These are phyloP conservation scores for Cutaneotrichosporon cutaneum DNA, from an alignment of 1,284 basidiomycete genomes.

Conservation along the genomic window DNA sequence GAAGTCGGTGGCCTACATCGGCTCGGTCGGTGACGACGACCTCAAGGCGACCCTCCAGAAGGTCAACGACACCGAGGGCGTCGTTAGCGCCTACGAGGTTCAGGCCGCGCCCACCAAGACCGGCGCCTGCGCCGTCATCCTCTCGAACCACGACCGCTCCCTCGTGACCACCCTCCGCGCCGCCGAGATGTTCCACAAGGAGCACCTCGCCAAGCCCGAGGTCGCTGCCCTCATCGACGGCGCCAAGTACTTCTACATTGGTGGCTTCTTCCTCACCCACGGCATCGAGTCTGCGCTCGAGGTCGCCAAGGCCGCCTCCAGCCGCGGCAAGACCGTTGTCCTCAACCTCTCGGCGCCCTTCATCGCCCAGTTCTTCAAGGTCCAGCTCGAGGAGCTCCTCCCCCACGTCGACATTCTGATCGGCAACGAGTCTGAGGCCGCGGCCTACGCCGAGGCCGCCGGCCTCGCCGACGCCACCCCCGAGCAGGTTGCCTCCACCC, in stretches of 20 bases:
- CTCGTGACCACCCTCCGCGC: slow-evolving; percentile 86
- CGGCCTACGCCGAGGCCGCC: slow-evolving; percentile 73
- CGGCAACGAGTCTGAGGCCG: slow-evolving; percentile 93
- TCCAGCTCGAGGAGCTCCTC: slow-evolving; percentile 74
- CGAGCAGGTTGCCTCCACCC: slow-evolving; percentile 65
- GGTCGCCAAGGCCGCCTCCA: slow-evolving; percentile 77
- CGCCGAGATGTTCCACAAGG: slow-evolving; percentile 82
- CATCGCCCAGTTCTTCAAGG: slow-evolving; percentile 91
- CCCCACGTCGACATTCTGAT: slow-evolving; percentile 83
- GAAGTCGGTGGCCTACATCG: slow-evolving; percentile 91
- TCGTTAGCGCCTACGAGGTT: slow-evolving; percentile 86
- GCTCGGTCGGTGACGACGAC: slow-evolving; percentile 89
- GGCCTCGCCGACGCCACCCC: slow-evolving; percentile 62
- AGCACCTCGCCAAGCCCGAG: slow-evolving; percentile 73
- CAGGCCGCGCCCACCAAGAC: slow-evolving; percentile 76
- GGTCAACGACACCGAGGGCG: slow-evolving; percentile 92
- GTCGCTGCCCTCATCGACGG: slow-evolving; percentile 74
- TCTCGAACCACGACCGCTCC: slow-evolving; percentile 91
- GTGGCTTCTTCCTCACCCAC: slow-evolving; percentile 97
- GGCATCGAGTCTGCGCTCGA: slow-evolving; percentile 72
- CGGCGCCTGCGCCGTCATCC: slow-evolving; percentile 93
- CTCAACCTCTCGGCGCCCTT: slow-evolving; percentile 97
- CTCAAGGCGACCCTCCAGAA: slow-evolving; percentile 83
- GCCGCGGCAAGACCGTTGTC: slow-evolving; percentile 75
- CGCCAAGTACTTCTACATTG: slow-evolving; percentile 90